A percentile compares a stretch with the other conserved stretches of the same genome.
These are phyloP conservation scores for Sutorius eximius DNA, from an alignment of 1,284 basidiomycete species.

Conservation along the genomic window DNA sequence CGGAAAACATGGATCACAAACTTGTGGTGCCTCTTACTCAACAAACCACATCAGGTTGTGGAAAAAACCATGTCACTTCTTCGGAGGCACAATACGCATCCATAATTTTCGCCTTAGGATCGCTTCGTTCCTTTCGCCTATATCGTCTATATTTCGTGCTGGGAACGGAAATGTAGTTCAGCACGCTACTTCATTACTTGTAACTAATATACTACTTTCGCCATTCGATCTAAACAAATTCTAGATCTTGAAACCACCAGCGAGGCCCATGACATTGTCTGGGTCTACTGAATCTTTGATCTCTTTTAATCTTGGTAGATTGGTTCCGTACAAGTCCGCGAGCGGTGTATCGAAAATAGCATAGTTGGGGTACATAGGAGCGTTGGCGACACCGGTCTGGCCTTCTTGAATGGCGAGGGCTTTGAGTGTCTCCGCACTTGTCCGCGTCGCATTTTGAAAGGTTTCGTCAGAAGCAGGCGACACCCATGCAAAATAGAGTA, in stretches of 20 bases:
- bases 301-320: conserved; percentile 38
- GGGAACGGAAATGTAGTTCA: neutral
- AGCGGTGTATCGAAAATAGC: conserved; percentile 49
- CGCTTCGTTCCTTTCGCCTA: neutral
- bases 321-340: conserved; percentile 47
- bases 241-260: conserved; percentile 42
- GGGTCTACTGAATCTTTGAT: conserved; percentile 48
- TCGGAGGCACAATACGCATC: conserved; percentile 7
- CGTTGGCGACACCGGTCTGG: conserved; percentile 38
- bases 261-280: conserved; percentile 49
- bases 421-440: conserved; percentile 40
- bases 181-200: conserved; percentile 1
- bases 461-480: conserved; percentile 35
- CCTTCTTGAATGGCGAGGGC: neutral
- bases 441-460: conserved; percentile 40
- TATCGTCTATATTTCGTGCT: neutral
- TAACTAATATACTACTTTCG: conserved; percentile 5
- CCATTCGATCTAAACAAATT: neutral
- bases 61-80: conserved; percentile 16
- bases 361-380: conserved; percentile 51
- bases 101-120: conserved; percentile 8
- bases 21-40: conserved; percentile 16
- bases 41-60: conserved; percentile 11
- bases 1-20: conserved; percentile 17
- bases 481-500: conserved; percentile 48